These are phyloP conservation scores for Yarrowia bubula DNA, from an alignment of 805 yeast species.

Conservation along the genomic window DNA sequence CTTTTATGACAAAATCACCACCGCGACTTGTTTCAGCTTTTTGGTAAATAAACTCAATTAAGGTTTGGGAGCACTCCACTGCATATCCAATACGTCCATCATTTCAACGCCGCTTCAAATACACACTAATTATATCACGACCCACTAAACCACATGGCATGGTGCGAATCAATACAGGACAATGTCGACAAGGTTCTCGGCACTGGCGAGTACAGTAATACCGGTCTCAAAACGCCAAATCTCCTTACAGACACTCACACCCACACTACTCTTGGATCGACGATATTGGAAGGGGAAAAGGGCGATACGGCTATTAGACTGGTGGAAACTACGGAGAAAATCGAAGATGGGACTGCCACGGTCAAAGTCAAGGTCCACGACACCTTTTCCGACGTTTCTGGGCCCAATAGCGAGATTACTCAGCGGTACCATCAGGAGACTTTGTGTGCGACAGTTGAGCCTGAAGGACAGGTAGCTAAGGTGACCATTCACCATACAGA, in stretches of 20 bases:
- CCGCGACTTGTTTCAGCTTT: neutral
- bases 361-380: neutral
- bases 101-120: neutral
- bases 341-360: neutral
- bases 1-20: too few species aligned
- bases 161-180: neutral
- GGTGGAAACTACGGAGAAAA: neutral
- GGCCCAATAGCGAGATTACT: neutral
- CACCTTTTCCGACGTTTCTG: neutral
- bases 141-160: neutral
- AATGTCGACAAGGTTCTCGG: neutral
- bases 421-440: neutral
- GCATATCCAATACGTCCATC: too few species aligned
- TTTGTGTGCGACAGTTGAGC: neutral
- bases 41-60: neutral
- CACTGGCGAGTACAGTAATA: neutral
- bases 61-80: neutral
- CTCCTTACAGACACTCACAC: too few species aligned
- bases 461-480: conserved; percentile 3
- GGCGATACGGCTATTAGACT: neutral
- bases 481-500: neutral
- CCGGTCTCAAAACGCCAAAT: neutral
- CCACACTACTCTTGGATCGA: too few species aligned
- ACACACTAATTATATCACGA: neutral
- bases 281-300: too few species aligned